phyloP scores from a whole-genome alignment of 352 stramenopile species.

The Phytopythium kandeliae region DNA sequence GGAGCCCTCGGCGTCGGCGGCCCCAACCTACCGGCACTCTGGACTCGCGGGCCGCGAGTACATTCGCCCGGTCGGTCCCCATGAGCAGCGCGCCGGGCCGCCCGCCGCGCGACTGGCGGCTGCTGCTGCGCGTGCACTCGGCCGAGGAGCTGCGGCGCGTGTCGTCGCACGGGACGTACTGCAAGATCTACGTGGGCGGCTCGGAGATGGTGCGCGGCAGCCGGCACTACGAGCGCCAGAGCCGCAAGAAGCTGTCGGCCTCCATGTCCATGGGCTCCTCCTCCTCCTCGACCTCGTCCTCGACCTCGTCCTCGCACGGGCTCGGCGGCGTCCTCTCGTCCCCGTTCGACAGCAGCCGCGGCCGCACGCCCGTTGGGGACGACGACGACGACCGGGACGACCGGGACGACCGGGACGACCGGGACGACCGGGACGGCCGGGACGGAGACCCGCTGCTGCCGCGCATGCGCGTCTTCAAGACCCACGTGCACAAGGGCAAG shows the following conservation, averaged over 20 bases:
- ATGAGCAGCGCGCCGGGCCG: too few species aligned
- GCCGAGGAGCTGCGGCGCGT: conserved; percentile 56
- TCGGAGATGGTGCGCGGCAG: conserved; percentile 40
- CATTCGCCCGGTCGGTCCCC: too few species aligned
- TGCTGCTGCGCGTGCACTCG: conserved; percentile 62
- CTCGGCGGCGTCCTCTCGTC: conserved; percentile 5
- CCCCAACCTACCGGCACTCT: too few species aligned
- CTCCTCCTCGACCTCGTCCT: too few species aligned
- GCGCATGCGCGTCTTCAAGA: conserved; percentile 53
- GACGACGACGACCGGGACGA: too few species aligned
- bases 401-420: too few species aligned
- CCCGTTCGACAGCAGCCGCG: conserved; percentile 7
- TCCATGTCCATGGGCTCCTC: too few species aligned
- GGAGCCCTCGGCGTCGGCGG: too few species aligned
- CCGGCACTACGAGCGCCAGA: conserved; percentile 20
- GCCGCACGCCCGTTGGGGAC: conserved; percentile 4
- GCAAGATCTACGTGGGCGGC: conserved; percentile 59
- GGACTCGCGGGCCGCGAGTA: too few species aligned
- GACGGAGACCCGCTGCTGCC: too few species aligned
- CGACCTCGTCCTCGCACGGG: conserved; percentile 14
- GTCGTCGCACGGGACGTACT: conserved; percentile 68
- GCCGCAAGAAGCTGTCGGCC: conserved; percentile 21
- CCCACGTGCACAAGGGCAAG: conserved; percentile 51
- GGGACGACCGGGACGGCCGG: too few species aligned
- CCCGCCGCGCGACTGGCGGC: conserved; percentile 15